These are phyloP conservation scores for Trichosporon ovoides DNA, from an alignment of 1,284 basidiomycete species.

Conservation along the genomic window DNA sequence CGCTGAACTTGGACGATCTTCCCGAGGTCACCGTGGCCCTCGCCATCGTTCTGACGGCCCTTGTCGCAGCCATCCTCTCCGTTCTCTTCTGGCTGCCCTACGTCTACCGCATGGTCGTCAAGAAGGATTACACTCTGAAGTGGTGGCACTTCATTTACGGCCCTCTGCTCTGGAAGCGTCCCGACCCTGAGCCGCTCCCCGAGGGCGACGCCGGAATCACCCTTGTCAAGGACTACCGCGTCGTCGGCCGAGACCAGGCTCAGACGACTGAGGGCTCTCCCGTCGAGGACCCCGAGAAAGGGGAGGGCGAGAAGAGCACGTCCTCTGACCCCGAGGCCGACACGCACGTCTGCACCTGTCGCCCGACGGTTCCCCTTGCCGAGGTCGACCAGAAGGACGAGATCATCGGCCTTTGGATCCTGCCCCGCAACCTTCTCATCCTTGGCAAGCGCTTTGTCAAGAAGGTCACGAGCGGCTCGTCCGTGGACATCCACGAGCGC, in stretches of 20 bases:
- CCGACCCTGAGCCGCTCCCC: slow-evolving; percentile 33
- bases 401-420: slow-evolving; percentile 36
- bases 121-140: slow-evolving; percentile 51
- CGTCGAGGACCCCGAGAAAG: slow-evolving; percentile 6
- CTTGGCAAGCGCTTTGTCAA: slow-evolving; percentile 39
- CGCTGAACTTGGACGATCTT: slow-evolving; percentile 45
- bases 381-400: slow-evolving; percentile 14
- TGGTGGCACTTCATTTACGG: slow-evolving; percentile 52
- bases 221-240: slow-evolving; percentile 13
- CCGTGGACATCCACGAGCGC: slow-evolving; percentile 45
- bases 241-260: slow-evolving; percentile 9
- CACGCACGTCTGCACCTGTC: slow-evolving; percentile 9
- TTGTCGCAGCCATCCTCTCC: slow-evolving; percentile 47
- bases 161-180: slow-evolving; percentile 50
- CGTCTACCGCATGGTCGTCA: slow-evolving; percentile 50
- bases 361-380: slow-evolving; percentile 6
- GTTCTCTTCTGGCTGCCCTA: slow-evolving; percentile 53
- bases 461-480: slow-evolving; percentile 31
- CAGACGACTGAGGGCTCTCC: neutral
- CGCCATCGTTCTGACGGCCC: slow-evolving; percentile 50
- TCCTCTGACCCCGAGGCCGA: neutral
- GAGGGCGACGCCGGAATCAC: neutral
- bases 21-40: slow-evolving; percentile 39
- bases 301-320: slow-evolving; percentile 3
- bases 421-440: slow-evolving; percentile 49